Evolutionary conservation across 1,284 basidiomycete genomes (phyloP), one percentile per base, ranked within the genome.

Genomic region (Phylloporus gajari): DNA sequence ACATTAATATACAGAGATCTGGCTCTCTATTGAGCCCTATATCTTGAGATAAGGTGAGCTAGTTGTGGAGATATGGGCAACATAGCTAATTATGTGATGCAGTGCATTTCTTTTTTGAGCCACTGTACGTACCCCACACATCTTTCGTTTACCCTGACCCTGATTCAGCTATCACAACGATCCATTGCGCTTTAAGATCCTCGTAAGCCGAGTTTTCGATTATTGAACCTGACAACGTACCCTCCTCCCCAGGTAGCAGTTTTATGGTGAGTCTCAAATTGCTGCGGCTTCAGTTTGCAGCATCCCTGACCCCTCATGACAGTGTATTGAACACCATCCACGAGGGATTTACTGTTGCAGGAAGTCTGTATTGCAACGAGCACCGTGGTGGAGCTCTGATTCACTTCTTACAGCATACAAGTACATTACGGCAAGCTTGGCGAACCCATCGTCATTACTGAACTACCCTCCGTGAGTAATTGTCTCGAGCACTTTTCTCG

Each of bases 151-250:
- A 35, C 19, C 21, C 13, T 0, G 4, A 17, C 30, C 30, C 8
- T 9, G 6, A 42, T 19, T 17, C 51, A 79, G 78, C 17, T 79
- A 75, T 32, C 67, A 5, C 21, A 65, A 69, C 1, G 76, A 77
- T 60, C 59, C 23, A 13, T 21, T 30, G 15, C 40, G 8, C 38
- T 60, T 56, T 9, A 77, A 75, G 44, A 27, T 19, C 8, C 35
- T 78, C 7, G 78, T 78, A 27, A 68, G 76, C 66, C 25, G 27
- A 21, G 0, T 25, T 21, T 1, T 25, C n/a, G 9, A 44, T 40
- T n/a, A 44, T 23, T 11, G 23, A 25, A 51, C 23, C 25, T 7
- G 17, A 25, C 25, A 38, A 62, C 27, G 13, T 25, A 62, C 27
- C 5, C 0, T 12, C 48, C 17, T 30, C 64, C 3, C 3, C 38